These are phyloP conservation scores for Elongisporangium senticosum DNA, from an alignment of 352 stramenopile species.

Conservation along the genomic window DNA sequence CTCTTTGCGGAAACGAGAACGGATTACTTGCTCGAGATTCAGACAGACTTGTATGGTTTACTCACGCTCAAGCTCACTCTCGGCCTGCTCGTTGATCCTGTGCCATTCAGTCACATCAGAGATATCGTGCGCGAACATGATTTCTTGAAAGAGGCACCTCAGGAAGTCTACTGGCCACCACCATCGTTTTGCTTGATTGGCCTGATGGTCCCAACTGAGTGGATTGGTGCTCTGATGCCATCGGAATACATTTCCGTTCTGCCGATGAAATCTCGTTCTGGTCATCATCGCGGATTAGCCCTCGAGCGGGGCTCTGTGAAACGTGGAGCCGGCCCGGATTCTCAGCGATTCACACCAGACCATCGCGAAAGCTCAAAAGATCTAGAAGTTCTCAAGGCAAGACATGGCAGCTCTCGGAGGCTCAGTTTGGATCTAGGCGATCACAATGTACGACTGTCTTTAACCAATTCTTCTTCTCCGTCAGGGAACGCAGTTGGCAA, in stretches of 20 bases:
- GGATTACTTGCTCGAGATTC: constrained; percentile 63
- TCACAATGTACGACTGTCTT: neutral
- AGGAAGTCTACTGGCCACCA: constrained; percentile 58
- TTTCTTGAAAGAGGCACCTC: constrained; percentile 52
- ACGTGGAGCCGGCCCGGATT: neutral
- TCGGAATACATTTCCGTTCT: constrained; percentile 68
- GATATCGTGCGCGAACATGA: constrained; percentile 36
- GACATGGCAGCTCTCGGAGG: neutral
- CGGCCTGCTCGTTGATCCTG: constrained; percentile 51
- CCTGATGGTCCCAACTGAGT: constrained; percentile 48
- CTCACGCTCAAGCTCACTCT: constrained; percentile 76
- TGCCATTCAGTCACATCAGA: constrained; percentile 48
- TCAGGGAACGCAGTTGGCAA: neutral
- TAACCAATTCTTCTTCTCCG: neutral
- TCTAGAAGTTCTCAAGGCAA: neutral
- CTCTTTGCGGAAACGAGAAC: constrained; percentile 41
- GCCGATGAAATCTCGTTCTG: constrained; percentile 24
- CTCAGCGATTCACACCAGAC: neutral
- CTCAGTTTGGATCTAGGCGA: neutral
- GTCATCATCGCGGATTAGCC: neutral
- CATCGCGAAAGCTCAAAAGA: neutral
- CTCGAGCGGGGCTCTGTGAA: neutral
- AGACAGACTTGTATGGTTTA: constrained; percentile 45
- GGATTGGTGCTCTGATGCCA: constrained; percentile 56
- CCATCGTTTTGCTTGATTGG: constrained; percentile 34